Base-by-base conservation (phyloP, 2,329 filamentous ascomycete species). In the Huntiella omanensis region DNA sequence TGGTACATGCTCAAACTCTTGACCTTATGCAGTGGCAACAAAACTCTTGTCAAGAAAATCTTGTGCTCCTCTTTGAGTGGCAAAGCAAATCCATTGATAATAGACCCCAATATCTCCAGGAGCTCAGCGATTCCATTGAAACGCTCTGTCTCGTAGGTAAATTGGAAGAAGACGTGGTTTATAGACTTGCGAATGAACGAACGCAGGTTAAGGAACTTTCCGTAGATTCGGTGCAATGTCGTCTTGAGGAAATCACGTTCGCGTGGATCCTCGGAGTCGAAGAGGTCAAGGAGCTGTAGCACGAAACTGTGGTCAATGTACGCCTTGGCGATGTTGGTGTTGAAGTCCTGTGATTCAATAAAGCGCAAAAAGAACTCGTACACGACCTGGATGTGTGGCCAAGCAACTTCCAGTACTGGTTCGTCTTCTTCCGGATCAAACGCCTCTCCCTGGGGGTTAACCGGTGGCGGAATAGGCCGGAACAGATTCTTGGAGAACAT, bases 1-100 rank as follows among this genome's bases (percentile, higher is more conserved):
- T 98, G 91, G 58, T 98, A 98, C 91, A 98, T 96, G 81, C 88
- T 96, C 58, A 98, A 66, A 62, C 88, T 93, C 71, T 96, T 98
- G 57, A 92, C 87, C 63, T 98, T 98, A 70, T 98, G 91, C 53
- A 98, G 66, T 28, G 91, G 91, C 48, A 98, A 75, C 54, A 98
- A 68, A 12, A 95, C 88, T 49, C 91, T 71, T 1, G 91, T 98
- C 53, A 98, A 68, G 68, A 98, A 98, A 22, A 96, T 75, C 66
- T 98, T 98, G 68, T 98, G 91, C 60, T 98, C 91, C 59, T 98
- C 91, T 65, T 98, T 98, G 45, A 98, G 69, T 10, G 91, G 91
- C 48, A 98, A 67, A 16, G 91, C 91, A 59, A 98, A 98, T 40
- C 91, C 91, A 60, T 98, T 98, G 70, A 98, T 98, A 58, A 98